Conservation (phyloP, 1,284 basidiomycete species). For the Neolentinus lepideus region DNA sequence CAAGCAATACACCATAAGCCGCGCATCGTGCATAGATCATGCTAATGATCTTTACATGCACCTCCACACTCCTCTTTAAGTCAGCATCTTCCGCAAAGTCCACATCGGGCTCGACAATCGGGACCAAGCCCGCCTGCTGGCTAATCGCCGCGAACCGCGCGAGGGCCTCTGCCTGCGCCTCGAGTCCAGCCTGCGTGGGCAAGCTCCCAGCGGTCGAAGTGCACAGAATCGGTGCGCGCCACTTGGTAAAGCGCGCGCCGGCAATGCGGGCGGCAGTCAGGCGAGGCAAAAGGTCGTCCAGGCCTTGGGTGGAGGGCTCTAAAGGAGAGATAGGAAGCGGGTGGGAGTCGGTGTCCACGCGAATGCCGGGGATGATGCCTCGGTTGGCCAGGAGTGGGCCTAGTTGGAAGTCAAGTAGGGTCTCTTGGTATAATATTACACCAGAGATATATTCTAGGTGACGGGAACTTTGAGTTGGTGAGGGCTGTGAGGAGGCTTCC, state of each 20-base stretch:
- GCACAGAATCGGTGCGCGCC: slow-evolving; percentile 41
- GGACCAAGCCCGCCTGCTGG: slow-evolving; percentile 42
- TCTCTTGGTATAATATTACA: slow-evolving; percentile 41
- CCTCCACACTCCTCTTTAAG: slow-evolving; percentile 36
- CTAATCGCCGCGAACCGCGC: slow-evolving; percentile 39
- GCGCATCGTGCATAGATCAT: slow-evolving; percentile 38
- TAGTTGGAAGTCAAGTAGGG: slow-evolving; percentile 39
- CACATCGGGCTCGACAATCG: slow-evolving; percentile 47
- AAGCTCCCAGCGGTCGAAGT: slow-evolving; percentile 21
- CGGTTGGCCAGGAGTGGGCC: slow-evolving; percentile 31
- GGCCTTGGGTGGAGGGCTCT: slow-evolving; percentile 43
- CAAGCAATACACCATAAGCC: slow-evolving; percentile 40
- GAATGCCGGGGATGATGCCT: slow-evolving; percentile 42
- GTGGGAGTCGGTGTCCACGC: slow-evolving; percentile 42
- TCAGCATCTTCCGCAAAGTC: slow-evolving; percentile 42
- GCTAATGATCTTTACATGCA: slow-evolving; percentile 36
- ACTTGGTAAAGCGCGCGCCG: slow-evolving; percentile 46
- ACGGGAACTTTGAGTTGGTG: not conserved
- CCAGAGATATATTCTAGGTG: slow-evolving; percentile 39
- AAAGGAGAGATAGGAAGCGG: slow-evolving; percentile 34
- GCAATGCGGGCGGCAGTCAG: slow-evolving; percentile 34
- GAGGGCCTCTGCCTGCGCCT: slow-evolving; percentile 36
- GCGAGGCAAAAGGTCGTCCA: slow-evolving; percentile 36
- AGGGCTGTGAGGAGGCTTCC: slow-evolving; percentile 5
- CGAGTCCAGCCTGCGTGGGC: slow-evolving; percentile 32